Conservation (phyloP, 2,329 filamentous ascomycete species). For the Chalaropsis thielavioides region DNA sequence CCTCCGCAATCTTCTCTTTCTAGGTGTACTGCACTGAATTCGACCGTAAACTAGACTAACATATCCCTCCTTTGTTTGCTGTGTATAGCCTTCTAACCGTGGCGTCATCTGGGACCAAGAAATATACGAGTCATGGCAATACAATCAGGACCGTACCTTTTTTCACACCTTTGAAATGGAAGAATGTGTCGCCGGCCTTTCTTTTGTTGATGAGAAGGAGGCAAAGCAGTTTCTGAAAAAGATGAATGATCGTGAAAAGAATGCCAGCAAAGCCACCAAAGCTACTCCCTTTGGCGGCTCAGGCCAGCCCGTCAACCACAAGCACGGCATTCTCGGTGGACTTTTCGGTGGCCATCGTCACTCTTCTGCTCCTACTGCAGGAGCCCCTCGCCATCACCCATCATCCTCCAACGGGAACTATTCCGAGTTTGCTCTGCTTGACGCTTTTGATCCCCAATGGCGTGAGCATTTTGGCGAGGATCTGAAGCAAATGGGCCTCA, state of each 20-base stretch:
- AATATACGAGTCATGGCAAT: conserved; percentile 85
- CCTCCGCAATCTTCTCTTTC: neutral
- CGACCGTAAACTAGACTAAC: neutral
- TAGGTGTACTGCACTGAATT: neutral
- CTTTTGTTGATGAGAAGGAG: conserved; percentile 94
- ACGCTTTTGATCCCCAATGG: conserved; percentile 51
- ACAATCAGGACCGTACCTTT: conserved; percentile 94
- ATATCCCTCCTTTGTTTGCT: conserved; percentile 6
- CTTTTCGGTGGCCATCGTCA: conserved; percentile 48
- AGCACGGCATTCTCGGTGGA: conserved; percentile 39
- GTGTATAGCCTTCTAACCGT: conserved; percentile 50
- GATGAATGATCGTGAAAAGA: conserved; percentile 90
- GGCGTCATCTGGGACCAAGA: conserved; percentile 97
- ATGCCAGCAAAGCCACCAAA: conserved; percentile 75
- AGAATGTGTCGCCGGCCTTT: conserved; percentile 76
- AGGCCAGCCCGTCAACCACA: conserved; percentile 27
- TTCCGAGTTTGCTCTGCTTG: conserved; percentile 45
- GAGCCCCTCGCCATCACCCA: conserved; percentile 35
- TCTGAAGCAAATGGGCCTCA: conserved; percentile 46
- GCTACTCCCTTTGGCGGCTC: conserved; percentile 57
- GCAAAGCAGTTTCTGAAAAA: conserved; percentile 95
- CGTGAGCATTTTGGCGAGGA: conserved; percentile 52
- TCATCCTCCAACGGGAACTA: conserved; percentile 25
- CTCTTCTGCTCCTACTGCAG: conserved; percentile 42
- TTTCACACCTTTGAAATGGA: conserved; percentile 97